These are phyloP conservation scores for Metschnikowia colocasiae DNA, from an alignment of 805 yeast genomes.

Conservation along the genomic window DNA sequence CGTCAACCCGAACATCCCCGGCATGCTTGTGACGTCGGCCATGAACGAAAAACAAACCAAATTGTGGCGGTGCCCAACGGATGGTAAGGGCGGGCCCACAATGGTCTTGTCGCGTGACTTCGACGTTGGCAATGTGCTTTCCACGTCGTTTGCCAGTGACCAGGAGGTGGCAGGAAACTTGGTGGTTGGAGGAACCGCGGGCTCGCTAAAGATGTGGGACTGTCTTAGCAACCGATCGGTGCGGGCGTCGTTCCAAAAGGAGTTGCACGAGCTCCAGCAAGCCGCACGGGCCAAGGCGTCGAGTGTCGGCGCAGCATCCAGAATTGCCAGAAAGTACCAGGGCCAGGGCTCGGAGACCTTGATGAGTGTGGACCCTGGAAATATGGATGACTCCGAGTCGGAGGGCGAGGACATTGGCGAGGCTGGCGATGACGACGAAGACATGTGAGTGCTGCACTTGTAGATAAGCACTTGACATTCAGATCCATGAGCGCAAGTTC, in stretches of 20 bases:
- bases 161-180: slow-evolving; percentile 79
- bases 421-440: slow-evolving; percentile 4
- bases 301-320: slow-evolving; percentile 56
- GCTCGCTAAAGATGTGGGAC: slow-evolving; percentile 91
- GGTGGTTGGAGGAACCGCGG: slow-evolving; percentile 81
- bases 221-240: slow-evolving; percentile 77
- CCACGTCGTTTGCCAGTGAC: slow-evolving; percentile 82
- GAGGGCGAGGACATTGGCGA: slow-evolving; percentile 43
- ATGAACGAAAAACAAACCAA: slow-evolving; percentile 86
- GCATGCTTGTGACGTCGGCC: slow-evolving; percentile 80
- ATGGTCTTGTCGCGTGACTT: slow-evolving; percentile 90
- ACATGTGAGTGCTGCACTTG: not conserved
- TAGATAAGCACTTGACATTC: too few species aligned
- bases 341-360: slow-evolving; percentile 50
- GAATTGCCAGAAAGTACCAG: slow-evolving; percentile 71
- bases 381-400: slow-evolving; percentile 49
- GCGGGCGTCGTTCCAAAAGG: slow-evolving; percentile 60
- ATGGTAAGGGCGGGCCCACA: slow-evolving; percentile 54
- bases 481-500: not conserved
- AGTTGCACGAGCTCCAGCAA: slow-evolving; percentile 51
- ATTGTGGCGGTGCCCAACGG: slow-evolving; percentile 72
- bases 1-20: slow-evolving; percentile 62
- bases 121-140: slow-evolving; percentile 89
- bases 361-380: slow-evolving; percentile 61
- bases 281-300: slow-evolving; percentile 57